Conservation (phyloP, 805 yeast genomes). For the Wickerhamiella brachini region DNA sequence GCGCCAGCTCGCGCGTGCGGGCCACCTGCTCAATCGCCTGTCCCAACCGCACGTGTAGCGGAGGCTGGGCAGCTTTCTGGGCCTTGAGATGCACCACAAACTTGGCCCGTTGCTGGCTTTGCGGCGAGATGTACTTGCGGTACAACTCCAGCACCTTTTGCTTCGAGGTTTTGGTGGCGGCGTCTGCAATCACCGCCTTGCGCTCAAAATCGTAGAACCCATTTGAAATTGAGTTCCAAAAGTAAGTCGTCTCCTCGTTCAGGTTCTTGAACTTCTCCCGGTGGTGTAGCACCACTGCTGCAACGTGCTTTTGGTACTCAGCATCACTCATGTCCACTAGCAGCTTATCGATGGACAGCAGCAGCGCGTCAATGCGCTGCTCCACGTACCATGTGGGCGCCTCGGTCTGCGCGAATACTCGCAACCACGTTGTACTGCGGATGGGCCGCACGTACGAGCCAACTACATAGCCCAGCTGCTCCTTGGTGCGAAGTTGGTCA, state of each 20-base stretch:
- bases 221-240: slow-evolving; percentile 51
- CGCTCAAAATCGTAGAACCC: slow-evolving; percentile 70
- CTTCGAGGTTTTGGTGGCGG: slow-evolving; percentile 40
- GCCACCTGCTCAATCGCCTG: not conserved
- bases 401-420: slow-evolving; percentile 77
- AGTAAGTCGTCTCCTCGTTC: slow-evolving; percentile 56
- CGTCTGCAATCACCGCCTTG: slow-evolving; percentile 41
- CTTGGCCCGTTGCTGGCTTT: slow-evolving; percentile 27
- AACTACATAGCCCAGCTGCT: slow-evolving; percentile 90
- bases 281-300: slow-evolving; percentile 52
- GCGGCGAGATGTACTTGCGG: slow-evolving; percentile 30
- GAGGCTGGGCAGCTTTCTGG: slow-evolving; percentile 19
- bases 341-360: slow-evolving; percentile 33
- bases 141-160: slow-evolving; percentile 46
- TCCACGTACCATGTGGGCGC: slow-evolving; percentile 60
- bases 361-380: slow-evolving; percentile 57
- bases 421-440: slow-evolving; percentile 56
- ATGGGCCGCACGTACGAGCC: slow-evolving; percentile 59
- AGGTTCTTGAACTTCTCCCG: slow-evolving; percentile 63
- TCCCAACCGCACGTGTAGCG: not conserved
- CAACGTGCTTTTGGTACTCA: slow-evolving; percentile 56
- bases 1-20: not conserved
- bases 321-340: slow-evolving; percentile 41
- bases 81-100: slow-evolving; percentile 54
- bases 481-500: slow-evolving; percentile 79